Evolutionary conservation across 192 early-diverging fungal species (phyloP), one percentile per base, ranked within the genome.

Genomic region (Linnemannia hyalina): DNA sequence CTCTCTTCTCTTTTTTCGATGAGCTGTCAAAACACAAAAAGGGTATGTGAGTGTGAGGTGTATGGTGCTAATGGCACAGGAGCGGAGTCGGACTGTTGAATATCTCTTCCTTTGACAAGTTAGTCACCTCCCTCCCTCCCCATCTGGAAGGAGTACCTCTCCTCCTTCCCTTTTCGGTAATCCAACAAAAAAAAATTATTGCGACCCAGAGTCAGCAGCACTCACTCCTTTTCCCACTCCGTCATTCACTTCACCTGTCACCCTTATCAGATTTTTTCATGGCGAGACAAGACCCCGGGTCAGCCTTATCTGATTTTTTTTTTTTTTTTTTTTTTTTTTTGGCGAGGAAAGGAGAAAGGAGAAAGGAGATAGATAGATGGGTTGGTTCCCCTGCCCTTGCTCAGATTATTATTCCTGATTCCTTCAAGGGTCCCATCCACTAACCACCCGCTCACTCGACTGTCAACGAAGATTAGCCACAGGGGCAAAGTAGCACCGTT

Each of bases 231-330:
- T 65, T 29, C 55, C n/a, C 55, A n/a, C 55, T 60, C 55, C 55
- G n/a, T 29, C 55, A 55, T 55, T 22, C 18, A 26, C n/a, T 60
- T 18, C 60, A 32, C 60, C 60, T 32, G 60, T 65, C 5, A 20
- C 49, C 49, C 49, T 52, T 65, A 65, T 65, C 60, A 65, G 60
- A 65, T 65, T 65, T 26, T 15, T 57, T 57, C n/a, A 18, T 65
- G 29, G 18, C 49, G 16, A 52, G 49, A 52, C 49, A 16, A 22
- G 49, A 71, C 73, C 73, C 46, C 73, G 73, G 29, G 75, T 46
- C 75, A n/a, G 54, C 55, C 54, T 54, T 75, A 75, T 68, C 75
- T 63, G 57, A 68, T 68, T 68, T 77, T 76, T 57, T 57, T 57
- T 57, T 57, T n/a, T n/a, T n/a, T 65, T n/a, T 74, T 49, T 32